Evolutionary conservation across 805 yeast genomes (phyloP).

Genomic region (Pichia nanzhaoensis): DNA sequence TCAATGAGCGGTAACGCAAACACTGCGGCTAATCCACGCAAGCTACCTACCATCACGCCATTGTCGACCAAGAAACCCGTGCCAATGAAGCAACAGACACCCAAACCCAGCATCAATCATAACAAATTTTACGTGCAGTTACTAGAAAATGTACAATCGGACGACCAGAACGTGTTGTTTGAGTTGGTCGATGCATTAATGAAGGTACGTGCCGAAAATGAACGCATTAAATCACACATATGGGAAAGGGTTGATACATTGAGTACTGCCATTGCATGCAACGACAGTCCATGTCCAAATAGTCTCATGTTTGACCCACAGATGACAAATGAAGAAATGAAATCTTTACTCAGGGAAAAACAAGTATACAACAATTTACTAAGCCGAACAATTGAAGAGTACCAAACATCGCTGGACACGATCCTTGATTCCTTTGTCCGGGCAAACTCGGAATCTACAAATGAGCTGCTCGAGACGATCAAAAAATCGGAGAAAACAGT

Average conservation of each 20-base stretch:
- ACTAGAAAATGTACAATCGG: constrained; percentile 14
- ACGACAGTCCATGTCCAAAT: neutral
- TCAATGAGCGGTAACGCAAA: too few relatives aligned
- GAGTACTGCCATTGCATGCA: neutral
- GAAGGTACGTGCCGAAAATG: constrained; percentile 17
- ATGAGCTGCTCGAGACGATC: neutral
- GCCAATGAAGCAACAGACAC: too few relatives aligned
- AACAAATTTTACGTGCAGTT: constrained; percentile 3
- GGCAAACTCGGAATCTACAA: neutral
- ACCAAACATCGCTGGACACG: neutral
- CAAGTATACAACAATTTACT: constrained; percentile 1
- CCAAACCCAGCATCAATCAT: neutral
- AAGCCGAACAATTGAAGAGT: constrained; percentile 1
- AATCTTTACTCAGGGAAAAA: neutral
- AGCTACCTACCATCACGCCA: too few relatives aligned
- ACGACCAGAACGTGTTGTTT: constrained; percentile 17
- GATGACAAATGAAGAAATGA: constrained; percentile 1
- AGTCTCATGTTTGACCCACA: constrained; percentile 4
- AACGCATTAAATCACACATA: constrained; percentile 20
- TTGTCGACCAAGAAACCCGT: too few relatives aligned
- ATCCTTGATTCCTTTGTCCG: neutral
- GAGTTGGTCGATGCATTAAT: constrained; percentile 21
- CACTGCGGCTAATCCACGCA: too few relatives aligned
- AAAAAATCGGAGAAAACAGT: neutral
- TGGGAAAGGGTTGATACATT: constrained; percentile 21